A percentile compares a stretch with the other conserved stretches of the same genome.
Evolutionary conservation across 1,284 basidiomycete species (phyloP).

Genomic region (Athelia psychrophila): DNA sequence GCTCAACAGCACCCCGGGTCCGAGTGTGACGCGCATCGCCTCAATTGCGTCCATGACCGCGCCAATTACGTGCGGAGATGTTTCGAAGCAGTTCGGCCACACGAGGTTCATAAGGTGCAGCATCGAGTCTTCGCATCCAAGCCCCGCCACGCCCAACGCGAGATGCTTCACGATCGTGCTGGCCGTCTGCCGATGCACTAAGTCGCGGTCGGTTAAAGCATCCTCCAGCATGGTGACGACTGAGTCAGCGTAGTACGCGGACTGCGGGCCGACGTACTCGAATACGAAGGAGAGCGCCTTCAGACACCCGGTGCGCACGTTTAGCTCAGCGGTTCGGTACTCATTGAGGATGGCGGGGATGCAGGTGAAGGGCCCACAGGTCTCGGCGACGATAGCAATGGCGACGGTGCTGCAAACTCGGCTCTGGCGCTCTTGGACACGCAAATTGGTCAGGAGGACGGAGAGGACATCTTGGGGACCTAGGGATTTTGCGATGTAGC

Average conservation of each 20-base stretch:
- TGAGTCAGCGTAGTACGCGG: slow-evolving; percentile 96
- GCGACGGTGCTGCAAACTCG: slow-evolving; percentile 99
- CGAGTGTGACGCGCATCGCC: slow-evolving; percentile 93
- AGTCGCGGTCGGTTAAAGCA: slow-evolving; percentile 95
- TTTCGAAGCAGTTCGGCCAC: slow-evolving; percentile 99
- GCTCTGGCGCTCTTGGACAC: slow-evolving; percentile 98
- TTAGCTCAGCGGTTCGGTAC: slow-evolving; percentile 96
- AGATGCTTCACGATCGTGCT: slow-evolving; percentile 99
- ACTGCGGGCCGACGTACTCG: slow-evolving; percentile 99
- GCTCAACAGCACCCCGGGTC: slow-evolving; percentile 89
- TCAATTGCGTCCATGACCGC: slow-evolving; percentile 97
- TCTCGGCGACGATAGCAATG: slow-evolving; percentile 96
- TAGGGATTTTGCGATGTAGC: slow-evolving; percentile 98
- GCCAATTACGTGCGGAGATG: slow-evolving; percentile 96
- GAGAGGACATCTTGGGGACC: slow-evolving; percentile 98
- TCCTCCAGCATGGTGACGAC: slow-evolving; percentile 98
- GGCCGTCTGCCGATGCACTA: slow-evolving; percentile 97
- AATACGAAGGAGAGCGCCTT: slow-evolving; percentile 99
- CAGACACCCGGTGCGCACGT: slow-evolving; percentile 98
- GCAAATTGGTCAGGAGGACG: slow-evolving; percentile 93
- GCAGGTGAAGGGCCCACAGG: slow-evolving; percentile 98
- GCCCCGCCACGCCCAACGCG: slow-evolving; percentile 93
- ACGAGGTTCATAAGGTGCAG: slow-evolving; percentile 97
- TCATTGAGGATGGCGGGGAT: slow-evolving; percentile 99
- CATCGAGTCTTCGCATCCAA: slow-evolving; percentile 98